Conservation (phyloP, 2,329 filamentous ascomycete genomes). For the Sordariomycetes sp. region DNA sequence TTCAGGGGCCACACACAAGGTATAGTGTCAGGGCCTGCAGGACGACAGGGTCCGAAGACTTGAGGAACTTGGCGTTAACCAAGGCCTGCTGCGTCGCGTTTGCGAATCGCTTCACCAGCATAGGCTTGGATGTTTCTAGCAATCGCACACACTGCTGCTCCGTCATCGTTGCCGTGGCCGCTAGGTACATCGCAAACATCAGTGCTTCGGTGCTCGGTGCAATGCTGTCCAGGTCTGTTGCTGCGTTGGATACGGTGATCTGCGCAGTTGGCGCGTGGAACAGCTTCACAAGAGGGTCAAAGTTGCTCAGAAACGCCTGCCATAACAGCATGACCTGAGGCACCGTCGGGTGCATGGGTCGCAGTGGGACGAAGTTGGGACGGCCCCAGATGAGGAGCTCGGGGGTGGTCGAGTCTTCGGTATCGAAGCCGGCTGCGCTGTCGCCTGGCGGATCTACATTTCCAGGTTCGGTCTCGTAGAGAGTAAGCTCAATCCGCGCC, state of each 20-base stretch:
- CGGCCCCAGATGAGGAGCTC: slow-evolving; percentile 4
- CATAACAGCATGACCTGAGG: slow-evolving; percentile 2
- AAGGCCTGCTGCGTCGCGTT: slow-evolving; percentile 4
- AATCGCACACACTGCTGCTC: not conserved
- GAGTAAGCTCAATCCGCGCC: not conserved
- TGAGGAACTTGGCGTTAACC: slow-evolving; percentile 3
- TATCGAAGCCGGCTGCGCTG: not conserved
- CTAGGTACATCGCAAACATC: slow-evolving; percentile 11
- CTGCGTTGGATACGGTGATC: not conserved
- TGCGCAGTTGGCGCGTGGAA: slow-evolving; percentile 3
- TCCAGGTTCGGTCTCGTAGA: not conserved
- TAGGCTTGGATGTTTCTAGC: not conserved
- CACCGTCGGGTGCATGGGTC: not conserved
- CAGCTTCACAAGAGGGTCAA: slow-evolving; percentile 3
- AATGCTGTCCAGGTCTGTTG: slow-evolving; percentile 1
- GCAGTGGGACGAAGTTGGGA: slow-evolving; percentile 1
- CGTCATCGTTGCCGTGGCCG: slow-evolving; percentile 9
- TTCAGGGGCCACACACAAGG: not conserved
- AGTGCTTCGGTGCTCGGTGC: slow-evolving; percentile 9
- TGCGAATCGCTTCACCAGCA: not conserved
- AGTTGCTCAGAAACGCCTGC: slow-evolving; percentile 3
- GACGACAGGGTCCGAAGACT: not conserved
- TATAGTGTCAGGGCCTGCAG: not conserved
- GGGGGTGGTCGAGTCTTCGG: not conserved
- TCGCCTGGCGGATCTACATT: not conserved